These are phyloP conservation scores for Pseudogymnoascus sp. DNA, from an alignment of 2,329 filamentous ascomycete genomes.

Conservation along the genomic window DNA sequence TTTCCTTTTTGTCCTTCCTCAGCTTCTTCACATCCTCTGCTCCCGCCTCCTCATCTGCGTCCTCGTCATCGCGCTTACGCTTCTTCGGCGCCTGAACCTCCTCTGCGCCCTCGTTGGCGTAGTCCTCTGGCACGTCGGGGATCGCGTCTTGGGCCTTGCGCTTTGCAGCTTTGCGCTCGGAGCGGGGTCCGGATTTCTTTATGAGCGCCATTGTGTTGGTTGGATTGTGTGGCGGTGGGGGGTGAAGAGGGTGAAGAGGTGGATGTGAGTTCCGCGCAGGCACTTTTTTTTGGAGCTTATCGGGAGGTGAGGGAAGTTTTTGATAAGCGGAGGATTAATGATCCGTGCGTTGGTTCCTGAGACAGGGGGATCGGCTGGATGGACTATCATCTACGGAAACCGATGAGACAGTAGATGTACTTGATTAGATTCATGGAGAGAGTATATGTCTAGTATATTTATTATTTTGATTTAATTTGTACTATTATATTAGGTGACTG, in stretches of 20 bases:
- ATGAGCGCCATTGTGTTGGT: background rate
- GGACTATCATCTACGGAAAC: background rate
- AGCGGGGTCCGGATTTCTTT: conserved; percentile 16
- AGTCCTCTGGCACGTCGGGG: conserved; percentile 26
- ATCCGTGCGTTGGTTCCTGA: background rate
- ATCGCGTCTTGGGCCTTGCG: conserved; percentile 28
- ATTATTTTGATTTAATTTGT: background rate
- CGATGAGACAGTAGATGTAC: background rate
- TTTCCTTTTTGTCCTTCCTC: conserved; percentile 16
- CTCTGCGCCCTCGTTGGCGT: conserved; percentile 2
- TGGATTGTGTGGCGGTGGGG: background rate
- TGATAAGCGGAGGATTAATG: background rate
- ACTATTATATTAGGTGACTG: background rate
- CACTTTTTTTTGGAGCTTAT: conserved; percentile 4
- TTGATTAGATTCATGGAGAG: background rate
- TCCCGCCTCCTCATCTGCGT: conserved; percentile 17
- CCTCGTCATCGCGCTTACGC: conserved; percentile 11
- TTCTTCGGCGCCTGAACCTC: conserved; percentile 11
- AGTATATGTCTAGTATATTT: background rate
- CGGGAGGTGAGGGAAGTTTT: background rate
- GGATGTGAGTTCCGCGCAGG: background rate
- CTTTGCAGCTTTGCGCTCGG: conserved; percentile 29
- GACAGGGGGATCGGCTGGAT: background rate
- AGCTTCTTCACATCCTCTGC: conserved; percentile 15
- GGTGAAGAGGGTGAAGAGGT: background rate